Evolutionary conservation across 805 yeast species (phyloP), one percentile per base, ranked within the genome.

Genomic region (Nakazawaea molendinolei): DNA sequence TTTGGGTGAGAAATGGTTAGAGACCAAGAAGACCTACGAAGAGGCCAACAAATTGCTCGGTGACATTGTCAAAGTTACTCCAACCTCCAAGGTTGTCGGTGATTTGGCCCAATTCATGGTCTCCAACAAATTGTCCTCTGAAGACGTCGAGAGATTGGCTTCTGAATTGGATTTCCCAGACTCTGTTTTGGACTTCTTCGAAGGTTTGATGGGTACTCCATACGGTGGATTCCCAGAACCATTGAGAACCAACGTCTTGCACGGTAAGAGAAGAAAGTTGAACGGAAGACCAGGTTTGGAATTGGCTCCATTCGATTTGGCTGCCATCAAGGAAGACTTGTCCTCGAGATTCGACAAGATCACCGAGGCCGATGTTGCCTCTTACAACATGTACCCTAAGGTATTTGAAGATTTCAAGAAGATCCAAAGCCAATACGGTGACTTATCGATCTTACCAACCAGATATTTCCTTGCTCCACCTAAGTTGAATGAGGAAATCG

Each of bases 181-280:
- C 56, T 90, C 97, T 15, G 96, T 92, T 13, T 74, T 92, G 59
- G 99, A 92, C 64, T 92, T 92, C 76, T 87, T 92, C 74, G 95
- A 92, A 70, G 99, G 99, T 52, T 74, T 92, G 60, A 92, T 92
- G 85, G 99, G 99, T 58, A 92, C 92, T 48, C 99, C 99, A 55
- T 86, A 86, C 58, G 99, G 98, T 49, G 99, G 99, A 7, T 92
- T 92, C 95, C 98, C 99, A 42, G 99, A 92, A 67, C 98, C 99
- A 26, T 71, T 92, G 63, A 80, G 99, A 67, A 72, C 95, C 26
- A 86, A 89, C 60, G 74, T 92, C 44, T 76, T 92, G 55, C 77
- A 79, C 53, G 94, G 89, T 60, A 87, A 87, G 79, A 83, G 98
- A 68, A 79, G 84, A 65, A 86, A 86, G 65, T 75, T 92, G 63